phyloP scores from a whole-genome alignment of 108 stramenopile species.

The Cyclotella sp. region DNA sequence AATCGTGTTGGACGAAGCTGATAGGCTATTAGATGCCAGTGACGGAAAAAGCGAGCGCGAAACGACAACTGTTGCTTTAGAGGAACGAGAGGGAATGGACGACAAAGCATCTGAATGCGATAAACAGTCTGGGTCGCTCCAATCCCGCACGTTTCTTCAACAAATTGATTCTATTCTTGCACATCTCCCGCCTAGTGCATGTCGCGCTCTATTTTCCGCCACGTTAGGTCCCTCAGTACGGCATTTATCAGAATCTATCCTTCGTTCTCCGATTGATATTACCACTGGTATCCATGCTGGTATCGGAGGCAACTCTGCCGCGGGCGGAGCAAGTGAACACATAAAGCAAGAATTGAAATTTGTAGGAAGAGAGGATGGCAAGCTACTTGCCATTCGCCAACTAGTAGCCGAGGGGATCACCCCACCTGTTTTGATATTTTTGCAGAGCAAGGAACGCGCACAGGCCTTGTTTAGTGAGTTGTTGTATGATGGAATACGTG shows the following conservation, averaged over 20 bases:
- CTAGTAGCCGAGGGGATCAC: slow-evolving; percentile 75
- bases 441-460: slow-evolving; percentile 96
- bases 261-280: slow-evolving; percentile 92
- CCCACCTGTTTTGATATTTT: slow-evolving; percentile 90
- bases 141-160: slow-evolving; percentile 79
- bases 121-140: slow-evolving; percentile 70
- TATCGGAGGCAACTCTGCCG: slow-evolving; percentile 54
- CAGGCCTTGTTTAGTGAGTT: slow-evolving; percentile 94
- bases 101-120: not conserved
- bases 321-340: slow-evolving; percentile 82
- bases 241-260: slow-evolving; percentile 85
- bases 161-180: slow-evolving; percentile 95
- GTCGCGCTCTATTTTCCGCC: slow-evolving; percentile 95
- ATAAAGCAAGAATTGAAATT: slow-evolving; percentile 93
- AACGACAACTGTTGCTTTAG: slow-evolving; percentile 6
- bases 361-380: slow-evolving; percentile 98
- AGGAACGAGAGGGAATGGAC: slow-evolving; percentile 18
- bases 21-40: slow-evolving; percentile 90
- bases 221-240: slow-evolving; percentile 91
- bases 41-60: slow-evolving; percentile 53
- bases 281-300: slow-evolving; percentile 71
- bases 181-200: slow-evolving; percentile 74
- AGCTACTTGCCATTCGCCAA: slow-evolving; percentile 94
- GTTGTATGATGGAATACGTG: slow-evolving; percentile 92
- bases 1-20: slow-evolving; percentile 97